Percentiles rank a stretch among this genome's conserved stretches.
Evolutionary conservation across 1,284 basidiomycete genomes (phyloP).

Genomic region (Cryptococcus sp.): DNA sequence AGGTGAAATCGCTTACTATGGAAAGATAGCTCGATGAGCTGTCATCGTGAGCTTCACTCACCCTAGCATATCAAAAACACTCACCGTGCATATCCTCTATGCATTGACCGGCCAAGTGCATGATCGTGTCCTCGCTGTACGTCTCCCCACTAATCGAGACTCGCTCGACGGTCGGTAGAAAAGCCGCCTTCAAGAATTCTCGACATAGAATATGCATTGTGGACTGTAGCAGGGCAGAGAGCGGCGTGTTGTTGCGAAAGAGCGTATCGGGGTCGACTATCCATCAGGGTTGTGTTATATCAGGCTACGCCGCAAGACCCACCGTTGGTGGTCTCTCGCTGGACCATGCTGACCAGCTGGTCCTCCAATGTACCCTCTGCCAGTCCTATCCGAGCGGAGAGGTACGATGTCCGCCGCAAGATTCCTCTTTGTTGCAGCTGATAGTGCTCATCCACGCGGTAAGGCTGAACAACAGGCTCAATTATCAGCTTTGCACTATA

Average conservation of each 20-base stretch:
- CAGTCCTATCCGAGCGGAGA: constrained; percentile 13
- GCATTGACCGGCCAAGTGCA: constrained; percentile 15
- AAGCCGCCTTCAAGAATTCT: constrained; percentile 20
- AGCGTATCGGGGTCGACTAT: constrained; percentile 21
- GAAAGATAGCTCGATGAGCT: constrained; percentile 24
- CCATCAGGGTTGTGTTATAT: constrained; percentile 4
- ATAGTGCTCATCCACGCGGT: constrained; percentile 10
- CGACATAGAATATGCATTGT: constrained; percentile 25
- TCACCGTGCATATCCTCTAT: constrained; percentile 28
- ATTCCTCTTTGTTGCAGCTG: constrained; percentile 8
- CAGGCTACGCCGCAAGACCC: constrained; percentile 4
- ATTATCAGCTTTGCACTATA: constrained; percentile 1
- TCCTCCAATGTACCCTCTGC: constrained; percentile 16
- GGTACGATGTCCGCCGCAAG: constrained; percentile 9
- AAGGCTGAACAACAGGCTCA: constrained; percentile 8
- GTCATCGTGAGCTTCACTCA: not conserved
- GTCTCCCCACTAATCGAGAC: constrained; percentile 4
- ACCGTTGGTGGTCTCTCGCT: constrained; percentile 10
- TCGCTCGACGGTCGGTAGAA: constrained; percentile 20
- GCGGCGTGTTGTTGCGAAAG: constrained; percentile 28
- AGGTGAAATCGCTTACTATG: constrained; percentile 16
- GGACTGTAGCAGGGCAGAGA: constrained; percentile 27
- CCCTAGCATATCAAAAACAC: constrained; percentile 1
- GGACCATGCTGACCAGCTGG: constrained; percentile 14
- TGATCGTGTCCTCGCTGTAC: constrained; percentile 6